A percentile compares a stretch with the other conserved stretches of the same genome.
Evolutionary conservation across 148 eudicot species (phyloP).

Genomic region (Polygonum maritimum): DNA sequence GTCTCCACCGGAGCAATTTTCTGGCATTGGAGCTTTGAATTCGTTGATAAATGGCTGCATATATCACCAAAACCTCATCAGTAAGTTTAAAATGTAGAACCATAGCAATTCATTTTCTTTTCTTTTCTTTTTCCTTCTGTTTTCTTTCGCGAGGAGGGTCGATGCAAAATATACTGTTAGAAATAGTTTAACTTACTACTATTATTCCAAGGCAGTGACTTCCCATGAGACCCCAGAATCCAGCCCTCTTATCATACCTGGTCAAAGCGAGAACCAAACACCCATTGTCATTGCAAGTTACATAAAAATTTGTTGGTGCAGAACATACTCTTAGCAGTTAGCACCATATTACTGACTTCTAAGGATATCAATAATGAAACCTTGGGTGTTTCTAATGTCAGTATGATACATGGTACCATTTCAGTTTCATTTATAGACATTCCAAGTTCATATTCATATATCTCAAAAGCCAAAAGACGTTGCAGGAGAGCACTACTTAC

Average conservation of each 20-base stretch:
- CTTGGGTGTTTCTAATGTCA: not conserved
- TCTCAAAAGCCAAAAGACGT: not conserved
- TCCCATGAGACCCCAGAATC: constrained; percentile 94
- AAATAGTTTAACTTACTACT: constrained; percentile 44
- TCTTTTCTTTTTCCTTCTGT: not conserved
- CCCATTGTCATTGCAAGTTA: not conserved
- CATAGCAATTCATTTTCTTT: not conserved
- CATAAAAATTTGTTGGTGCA: not conserved
- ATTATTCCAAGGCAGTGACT: constrained; percentile 69
- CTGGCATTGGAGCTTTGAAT: constrained; percentile 54
- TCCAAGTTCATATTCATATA: not conserved
- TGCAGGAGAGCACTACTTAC: constrained; percentile 22
- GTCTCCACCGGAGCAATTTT: constrained; percentile 59
- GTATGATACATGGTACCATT: not conserved
- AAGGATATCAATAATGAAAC: not conserved
- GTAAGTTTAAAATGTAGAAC: not conserved
- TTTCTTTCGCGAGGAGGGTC: not conserved
- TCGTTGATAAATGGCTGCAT: constrained; percentile 80
- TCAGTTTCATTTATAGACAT: not conserved
- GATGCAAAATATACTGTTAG: not conserved
- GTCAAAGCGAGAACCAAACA: constrained; percentile 8
- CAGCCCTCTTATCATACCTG: constrained; percentile 84
- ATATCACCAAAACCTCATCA: not conserved
- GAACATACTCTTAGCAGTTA: not conserved
- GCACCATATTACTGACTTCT: not conserved